phyloP scores from a whole-genome alignment of 768 basidiomycete species.

The Lenzites betulinus region DNA sequence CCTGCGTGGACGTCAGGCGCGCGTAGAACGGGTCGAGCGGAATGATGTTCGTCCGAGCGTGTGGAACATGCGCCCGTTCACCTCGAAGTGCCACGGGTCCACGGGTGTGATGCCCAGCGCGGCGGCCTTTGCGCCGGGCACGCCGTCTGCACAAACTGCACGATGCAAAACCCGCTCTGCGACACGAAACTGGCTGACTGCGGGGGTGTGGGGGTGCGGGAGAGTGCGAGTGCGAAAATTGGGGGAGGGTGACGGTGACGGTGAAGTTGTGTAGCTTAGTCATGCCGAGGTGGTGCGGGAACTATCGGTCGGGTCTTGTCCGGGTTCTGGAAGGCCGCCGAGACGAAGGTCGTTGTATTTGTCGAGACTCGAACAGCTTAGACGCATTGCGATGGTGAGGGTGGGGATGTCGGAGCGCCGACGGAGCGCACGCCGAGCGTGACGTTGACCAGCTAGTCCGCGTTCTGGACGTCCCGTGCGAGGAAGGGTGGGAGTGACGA shows the following conservation, averaged over 20 bases:
- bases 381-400: constrained; percentile 43
- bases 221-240: background rate
- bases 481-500: constrained; percentile 42
- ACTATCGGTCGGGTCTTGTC: constrained; percentile 54
- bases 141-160: constrained; percentile 50
- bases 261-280: constrained; percentile 57
- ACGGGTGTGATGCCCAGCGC: constrained; percentile 56
- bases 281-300: constrained; percentile 54
- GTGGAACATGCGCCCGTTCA: constrained; percentile 59
- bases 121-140: constrained; percentile 48
- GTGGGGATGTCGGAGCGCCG: constrained; percentile 35
- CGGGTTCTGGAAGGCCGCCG: constrained; percentile 47
- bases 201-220: background rate
- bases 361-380: constrained; percentile 28
- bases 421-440: constrained; percentile 52
- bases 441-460: constrained; percentile 58
- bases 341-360: constrained; percentile 41
- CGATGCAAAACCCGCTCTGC: constrained; percentile 60
- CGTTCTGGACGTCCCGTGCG: constrained; percentile 36
- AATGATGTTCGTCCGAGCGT: constrained; percentile 56
- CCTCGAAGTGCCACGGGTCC: constrained; percentile 61
- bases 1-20: constrained; percentile 49
- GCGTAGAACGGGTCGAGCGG: constrained; percentile 65
- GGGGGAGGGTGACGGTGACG: constrained; percentile 39
- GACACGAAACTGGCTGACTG: constrained; percentile 37